Conservation (phyloP, 768 basidiomycete genomes). For the Russula sp. region DNA sequence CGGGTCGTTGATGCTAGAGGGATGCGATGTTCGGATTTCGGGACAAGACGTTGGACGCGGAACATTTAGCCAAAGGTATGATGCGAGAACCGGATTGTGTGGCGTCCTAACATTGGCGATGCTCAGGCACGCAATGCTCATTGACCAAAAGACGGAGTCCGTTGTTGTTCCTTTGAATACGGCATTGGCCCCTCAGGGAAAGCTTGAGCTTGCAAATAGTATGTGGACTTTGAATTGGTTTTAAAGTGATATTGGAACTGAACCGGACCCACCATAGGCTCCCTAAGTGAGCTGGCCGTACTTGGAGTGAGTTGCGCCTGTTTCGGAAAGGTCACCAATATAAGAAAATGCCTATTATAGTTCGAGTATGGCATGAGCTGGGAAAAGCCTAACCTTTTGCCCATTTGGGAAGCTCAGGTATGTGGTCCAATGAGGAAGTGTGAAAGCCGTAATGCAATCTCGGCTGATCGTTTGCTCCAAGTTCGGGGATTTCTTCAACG, state of each 20-base stretch:
- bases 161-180: constrained; percentile 82
- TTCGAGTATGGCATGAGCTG: constrained; percentile 92
- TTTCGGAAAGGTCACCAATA: neutral
- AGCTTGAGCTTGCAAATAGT: constrained; percentile 88
- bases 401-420: constrained; percentile 93
- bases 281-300: constrained; percentile 85
- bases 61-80: constrained; percentile 76
- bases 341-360: constrained; percentile 37
- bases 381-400: constrained; percentile 76
- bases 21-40: constrained; percentile 81
- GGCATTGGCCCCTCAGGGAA: constrained; percentile 52
- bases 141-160: constrained; percentile 79
- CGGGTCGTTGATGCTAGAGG: constrained; percentile 79
- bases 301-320: constrained; percentile 61
- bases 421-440: constrained; percentile 21
- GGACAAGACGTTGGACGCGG: constrained; percentile 93
- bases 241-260: neutral
- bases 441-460: constrained; percentile 5
- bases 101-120: neutral
- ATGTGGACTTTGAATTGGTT: constrained; percentile 28
- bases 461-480: constrained; percentile 33
- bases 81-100: neutral
- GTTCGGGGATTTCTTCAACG: constrained; percentile 95
- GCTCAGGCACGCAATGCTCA: constrained; percentile 80
- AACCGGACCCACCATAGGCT: constrained; percentile 47